Evolutionary conservation across 139 green algal species (phyloP), one percentile per base, ranked within the genome.

Genomic region (Chlorella sp.): DNA sequence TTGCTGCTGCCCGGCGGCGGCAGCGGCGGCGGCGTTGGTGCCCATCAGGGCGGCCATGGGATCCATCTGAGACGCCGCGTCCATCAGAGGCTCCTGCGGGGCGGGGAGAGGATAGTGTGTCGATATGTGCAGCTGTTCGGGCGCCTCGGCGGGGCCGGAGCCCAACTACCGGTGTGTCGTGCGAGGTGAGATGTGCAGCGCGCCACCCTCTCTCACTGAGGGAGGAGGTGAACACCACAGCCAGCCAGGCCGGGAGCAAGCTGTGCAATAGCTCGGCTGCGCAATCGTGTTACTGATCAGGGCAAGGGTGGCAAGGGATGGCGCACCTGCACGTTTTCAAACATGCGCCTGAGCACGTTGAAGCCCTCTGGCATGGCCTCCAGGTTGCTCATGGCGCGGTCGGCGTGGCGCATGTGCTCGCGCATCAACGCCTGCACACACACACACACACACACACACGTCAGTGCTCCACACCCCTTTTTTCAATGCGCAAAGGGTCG

Each of bases 301-400:
- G 14, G 49, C 20, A n/a, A n/a, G n/a, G n/a, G n/a, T n/a, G n/a
- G n/a, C 23, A 10, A 22, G 23, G 59, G 4, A 22, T 30, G 59
- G n/a, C 74, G 2, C 62, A 85, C 86, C 87, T 94, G 88, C 49
- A 97, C 85, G 33, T 89, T 88, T 60, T 94, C 86, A 74, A 97
- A 97, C 80, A 97, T 90, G 42, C 90, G 88, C 2, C 91, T 79
- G 71, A 99, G 88, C 27, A 87, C 85, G 79, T 98, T 97, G 85
- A 98, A 99, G 67, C 95, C 95, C 55, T 93, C 95, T 0, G 95
- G 95, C 70, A 96, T 87, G 1, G 76, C 84, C 81, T 99, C 96
- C 17, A 99, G 91, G 88, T 99, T 98, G 67, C 69, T 85, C 72
- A 99, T 82, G 2, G 94, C 88, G 2, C 96, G 80, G 80, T 96